Base-by-base conservation (phyloP, 768 basidiomycete species). In the Fibroporia radiculosa region DNA sequence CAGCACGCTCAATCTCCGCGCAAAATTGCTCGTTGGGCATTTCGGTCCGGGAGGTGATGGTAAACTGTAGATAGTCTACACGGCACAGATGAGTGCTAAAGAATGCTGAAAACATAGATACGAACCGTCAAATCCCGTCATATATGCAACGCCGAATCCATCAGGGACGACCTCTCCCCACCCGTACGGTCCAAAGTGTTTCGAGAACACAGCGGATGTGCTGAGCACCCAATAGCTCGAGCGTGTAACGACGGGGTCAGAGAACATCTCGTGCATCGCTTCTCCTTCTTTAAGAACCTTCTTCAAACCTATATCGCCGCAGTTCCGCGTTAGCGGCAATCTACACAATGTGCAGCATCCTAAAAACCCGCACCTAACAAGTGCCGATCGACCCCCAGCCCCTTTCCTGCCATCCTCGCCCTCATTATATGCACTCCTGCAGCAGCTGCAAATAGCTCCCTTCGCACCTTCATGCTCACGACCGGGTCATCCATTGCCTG, bases 91-190 rank as follows among this genome's bases (percentile, higher is more conserved):
- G n/a, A n/a, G n/a, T n/a, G n/a, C n/a, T n/a, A n/a, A n/a, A n/a
- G n/a, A n/a, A n/a, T 8, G 8, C 29, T n/a, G 29, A n/a, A 31
- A n/a, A n/a, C 6, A 18, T 19, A 18, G 28, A 28, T 42, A 16
- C 47, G 45, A 24, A 43, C 58, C 20, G 46, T 46, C 45, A 27
- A 48, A 50, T 12, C 88, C 87, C n/a, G 93, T 93, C 77, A 91
- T 82, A 59, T 97, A 97, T 11, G 91, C 85, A 24, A 97, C 84
- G 25, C 93, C 93, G 58, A 93, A 97, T 1, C 93, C 93, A 52
- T 96, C 83, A 1, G 88, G 82, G 20, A 95, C 90, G 35, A 97
- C 87, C 74, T 91, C 88, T 39, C 93, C 93, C 93, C 93, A 97
- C 12, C 93, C 93, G 63, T 96, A 92, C 18, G 74, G 79, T 28